phyloP scores from a whole-genome alignment of 1,284 basidiomycete genomes.

The Exobasidium cylindrosporum region DNA sequence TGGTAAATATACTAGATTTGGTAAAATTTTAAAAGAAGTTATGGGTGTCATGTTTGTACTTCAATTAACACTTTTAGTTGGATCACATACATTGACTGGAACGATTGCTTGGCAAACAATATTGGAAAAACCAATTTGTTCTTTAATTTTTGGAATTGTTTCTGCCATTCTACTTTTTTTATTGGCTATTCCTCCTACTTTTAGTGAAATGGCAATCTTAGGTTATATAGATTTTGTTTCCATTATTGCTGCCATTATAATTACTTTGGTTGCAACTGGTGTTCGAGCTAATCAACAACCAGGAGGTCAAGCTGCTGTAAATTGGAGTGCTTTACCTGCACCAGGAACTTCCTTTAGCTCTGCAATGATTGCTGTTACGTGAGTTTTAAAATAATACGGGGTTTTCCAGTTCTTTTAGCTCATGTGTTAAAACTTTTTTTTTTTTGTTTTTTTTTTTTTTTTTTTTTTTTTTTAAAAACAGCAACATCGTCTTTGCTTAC shows the following conservation, averaged over 20 bases:
- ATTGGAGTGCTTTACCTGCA: conserved; percentile 40
- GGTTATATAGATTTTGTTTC: conserved; percentile 45
- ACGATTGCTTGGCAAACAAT: conserved; percentile 39
- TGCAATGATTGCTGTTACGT: conserved; percentile 32
- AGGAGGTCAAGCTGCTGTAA: conserved; percentile 17
- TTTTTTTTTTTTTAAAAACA: too few species aligned
- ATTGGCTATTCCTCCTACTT: conserved; percentile 37
- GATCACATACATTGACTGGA: conserved; percentile 38
- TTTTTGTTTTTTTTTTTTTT: too few species aligned
- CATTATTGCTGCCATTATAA: conserved; percentile 38
- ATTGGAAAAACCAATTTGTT: conserved; percentile 33
- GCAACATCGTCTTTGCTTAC: conserved; percentile 47
- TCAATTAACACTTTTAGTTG: background rate
- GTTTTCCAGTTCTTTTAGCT: too few species aligned
- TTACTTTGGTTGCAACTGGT: conserved; percentile 43
- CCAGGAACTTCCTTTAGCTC: conserved; percentile 33
- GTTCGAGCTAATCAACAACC: conserved; percentile 23
- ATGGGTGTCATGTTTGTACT: conserved; percentile 8
- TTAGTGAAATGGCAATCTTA: conserved; percentile 40
- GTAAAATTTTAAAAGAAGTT: background rate
- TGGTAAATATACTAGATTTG: conserved; percentile 8
- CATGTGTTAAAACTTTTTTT: too few species aligned
- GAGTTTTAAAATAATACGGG: too few species aligned
- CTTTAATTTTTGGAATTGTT: conserved; percentile 38
- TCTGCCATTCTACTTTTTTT: conserved; percentile 41